Conservation (phyloP, 805 yeast genomes). For the Candida saitoana region DNA sequence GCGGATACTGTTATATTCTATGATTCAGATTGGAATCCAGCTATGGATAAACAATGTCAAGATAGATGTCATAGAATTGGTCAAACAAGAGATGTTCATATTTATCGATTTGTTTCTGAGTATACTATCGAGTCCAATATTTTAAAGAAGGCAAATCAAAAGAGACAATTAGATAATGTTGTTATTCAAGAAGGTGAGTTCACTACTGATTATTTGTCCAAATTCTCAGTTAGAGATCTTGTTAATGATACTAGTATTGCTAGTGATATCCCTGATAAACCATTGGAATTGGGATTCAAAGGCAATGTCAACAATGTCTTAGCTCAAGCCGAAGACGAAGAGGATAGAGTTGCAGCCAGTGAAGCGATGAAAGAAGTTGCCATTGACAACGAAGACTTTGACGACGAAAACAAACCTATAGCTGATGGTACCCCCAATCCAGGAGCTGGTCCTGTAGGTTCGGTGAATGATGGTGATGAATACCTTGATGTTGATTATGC, state of each 20-base stretch:
- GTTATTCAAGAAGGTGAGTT: constrained; percentile 98
- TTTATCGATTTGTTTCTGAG: constrained; percentile 92
- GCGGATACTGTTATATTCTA: constrained; percentile 98
- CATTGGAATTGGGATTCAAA: constrained; percentile 30
- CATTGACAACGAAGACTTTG: constrained; percentile 82
- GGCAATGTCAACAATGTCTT: constrained; percentile 54
- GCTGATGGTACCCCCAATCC: constrained; percentile 25
- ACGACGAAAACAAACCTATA: constrained; percentile 38
- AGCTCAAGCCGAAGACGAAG: constrained; percentile 95
- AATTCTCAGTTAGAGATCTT: constrained; percentile 79
- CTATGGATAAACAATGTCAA: constrained; percentile 99
- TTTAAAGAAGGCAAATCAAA: constrained; percentile 89
- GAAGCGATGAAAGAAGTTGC: constrained; percentile 83
- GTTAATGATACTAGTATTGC: constrained; percentile 57
- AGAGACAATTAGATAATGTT: constrained; percentile 87
- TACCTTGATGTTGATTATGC: constrained; percentile 42
- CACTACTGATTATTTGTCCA: constrained; percentile 92
- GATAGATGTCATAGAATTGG: constrained; percentile 99
- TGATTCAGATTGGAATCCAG: constrained; percentile 99
- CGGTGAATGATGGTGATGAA: constrained; percentile 20
- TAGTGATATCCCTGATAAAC: constrained; percentile 37
- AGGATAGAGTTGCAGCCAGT: constrained; percentile 83
- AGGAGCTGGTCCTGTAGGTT: constrained; percentile 11
- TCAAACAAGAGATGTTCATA: constrained; percentile 96
- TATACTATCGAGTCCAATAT: constrained; percentile 95